Evolutionary conservation across 768 basidiomycete genomes (phyloP).

Genomic region (Cystobasidium onofrii): DNA sequence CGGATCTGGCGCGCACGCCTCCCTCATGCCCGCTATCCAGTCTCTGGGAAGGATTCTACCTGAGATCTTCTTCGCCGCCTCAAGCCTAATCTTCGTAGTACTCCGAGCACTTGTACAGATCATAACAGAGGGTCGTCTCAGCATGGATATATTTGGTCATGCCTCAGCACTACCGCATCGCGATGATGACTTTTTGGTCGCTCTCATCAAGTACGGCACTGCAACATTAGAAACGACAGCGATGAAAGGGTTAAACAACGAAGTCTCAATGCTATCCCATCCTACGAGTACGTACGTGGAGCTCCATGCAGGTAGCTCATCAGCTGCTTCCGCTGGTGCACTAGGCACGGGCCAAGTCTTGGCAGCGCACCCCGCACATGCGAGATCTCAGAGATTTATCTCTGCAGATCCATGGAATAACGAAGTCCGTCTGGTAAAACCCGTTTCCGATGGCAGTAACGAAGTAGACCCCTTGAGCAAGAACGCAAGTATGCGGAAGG

Average conservation of each 20-base stretch:
- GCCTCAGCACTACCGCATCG: conserved; percentile 11
- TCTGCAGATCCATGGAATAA: conserved; percentile 12
- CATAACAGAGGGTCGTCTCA: conserved; percentile 16
- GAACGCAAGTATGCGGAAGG: conserved; percentile 24
- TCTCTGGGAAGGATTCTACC: conserved; percentile 25
- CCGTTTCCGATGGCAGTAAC: background rate
- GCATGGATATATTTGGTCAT: conserved; percentile 21
- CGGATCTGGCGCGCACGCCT: background rate
- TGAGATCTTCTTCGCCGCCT: conserved; percentile 19
- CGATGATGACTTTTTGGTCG: conserved; percentile 26
- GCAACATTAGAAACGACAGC: conserved; percentile 25
- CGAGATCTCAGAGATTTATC: background rate
- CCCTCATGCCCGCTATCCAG: conserved; percentile 28
- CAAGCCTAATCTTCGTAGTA: conserved; percentile 2
- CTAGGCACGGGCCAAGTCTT: background rate
- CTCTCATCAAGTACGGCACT: conserved; percentile 25
- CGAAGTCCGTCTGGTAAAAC: background rate
- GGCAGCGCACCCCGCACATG: background rate
- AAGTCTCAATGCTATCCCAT: conserved; percentile 7
- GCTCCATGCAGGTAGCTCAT: conserved; percentile 6
- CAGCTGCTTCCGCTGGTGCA: background rate
- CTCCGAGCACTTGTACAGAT: conserved; percentile 19
- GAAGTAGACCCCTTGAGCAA: conserved; percentile 18
- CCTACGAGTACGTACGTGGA: conserved; percentile 23
- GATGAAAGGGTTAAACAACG: conserved; percentile 29